These are phyloP conservation scores for Metschnikowia anglica DNA, from an alignment of 805 yeast species.

Conservation along the genomic window DNA sequence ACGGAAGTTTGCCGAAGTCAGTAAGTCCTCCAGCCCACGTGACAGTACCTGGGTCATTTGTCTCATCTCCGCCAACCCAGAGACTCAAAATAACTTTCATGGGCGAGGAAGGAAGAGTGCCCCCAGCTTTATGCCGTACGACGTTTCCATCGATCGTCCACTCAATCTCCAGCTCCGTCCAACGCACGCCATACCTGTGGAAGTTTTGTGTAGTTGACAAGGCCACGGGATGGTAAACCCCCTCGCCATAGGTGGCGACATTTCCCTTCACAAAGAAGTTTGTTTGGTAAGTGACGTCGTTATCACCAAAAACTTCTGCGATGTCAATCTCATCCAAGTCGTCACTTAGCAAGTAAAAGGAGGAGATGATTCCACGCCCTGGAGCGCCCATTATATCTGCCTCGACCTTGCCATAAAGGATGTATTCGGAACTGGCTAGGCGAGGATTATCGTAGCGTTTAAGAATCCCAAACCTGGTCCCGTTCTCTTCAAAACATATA, in stretches of 20 bases:
- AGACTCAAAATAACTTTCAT: constrained; percentile 36
- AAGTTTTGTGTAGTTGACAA: constrained; percentile 26
- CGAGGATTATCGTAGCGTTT: constrained; percentile 32
- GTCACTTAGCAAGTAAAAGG: constrained; percentile 42
- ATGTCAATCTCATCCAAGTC: constrained; percentile 45
- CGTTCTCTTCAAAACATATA: constrained; percentile 9
- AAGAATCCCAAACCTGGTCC: constrained; percentile 13
- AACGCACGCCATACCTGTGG: constrained; percentile 35
- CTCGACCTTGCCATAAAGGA: constrained; percentile 39
- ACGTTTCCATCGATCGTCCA: constrained; percentile 33
- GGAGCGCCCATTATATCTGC: constrained; percentile 34
- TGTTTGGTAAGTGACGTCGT: constrained; percentile 31
- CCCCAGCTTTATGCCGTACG: constrained; percentile 27
- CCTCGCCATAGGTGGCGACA: constrained; percentile 35
- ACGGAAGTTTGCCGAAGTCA: constrained; percentile 32
- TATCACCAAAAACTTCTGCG: constrained; percentile 41
- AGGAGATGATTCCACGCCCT: constrained; percentile 39
- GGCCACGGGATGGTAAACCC: constrained; percentile 30
- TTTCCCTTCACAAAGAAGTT: constrained; percentile 44
- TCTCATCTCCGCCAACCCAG: constrained; percentile 45
- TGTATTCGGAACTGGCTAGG: constrained; percentile 29
- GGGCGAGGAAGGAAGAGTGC: constrained; percentile 33
- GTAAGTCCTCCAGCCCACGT: constrained; percentile 43
- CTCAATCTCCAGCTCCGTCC: constrained; percentile 33
- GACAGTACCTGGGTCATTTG: constrained; percentile 36